Base-by-base conservation (phyloP, 2,329 filamentous ascomycete species). In the Parastagonospora nodorum region DNA sequence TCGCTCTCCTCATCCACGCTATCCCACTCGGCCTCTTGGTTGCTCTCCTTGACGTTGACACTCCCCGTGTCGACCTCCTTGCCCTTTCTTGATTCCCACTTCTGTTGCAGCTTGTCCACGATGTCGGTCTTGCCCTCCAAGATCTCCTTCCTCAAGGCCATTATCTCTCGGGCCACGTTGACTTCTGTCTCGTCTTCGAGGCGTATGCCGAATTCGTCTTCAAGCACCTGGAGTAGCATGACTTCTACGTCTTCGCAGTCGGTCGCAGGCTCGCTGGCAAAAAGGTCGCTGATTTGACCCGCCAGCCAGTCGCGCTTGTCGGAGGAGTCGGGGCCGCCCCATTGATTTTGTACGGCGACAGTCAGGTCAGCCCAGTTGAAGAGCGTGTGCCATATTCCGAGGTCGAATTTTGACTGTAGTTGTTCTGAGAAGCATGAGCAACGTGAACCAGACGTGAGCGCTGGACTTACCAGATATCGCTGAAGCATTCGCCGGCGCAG, bases 281-380 rank as follows among this genome's bases (percentile, higher is more conserved):
- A 88, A 56, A 96, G 84, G 24, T 96, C 90, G 51, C 87, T 88
- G 45, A 97, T 82, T 37, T 89, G 89, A 57, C 92, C 92, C 44
- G 90, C 93, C 67, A 99, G 90, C 93, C 92, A 97, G 81, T 96
- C 93, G 67, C 93, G 89, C 79, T 97, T 97, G 75, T 95, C 91
- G 53, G 81, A 74, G 16, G 86, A 88, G 68, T 91, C 86, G 35
- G 90, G 85, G 2, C 93, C 94, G 65, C 93, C 94, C 88, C 92
- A 96, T 76, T 85, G 82, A 73, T 90, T 91, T 71, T 89, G 84
- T 38, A 97, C 90, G 40, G 94, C 91, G 69, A 96, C 86, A 42
- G 88, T 88, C 46, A 99, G 87, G 29, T 90, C 88, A 7, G 89
- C 87, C 94, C 94, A 99, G 68, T 89, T 84, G 78, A 92, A 86